phyloP scores from a whole-genome alignment of 306 rosid genomes.

The Acacia confusa region DNA sequence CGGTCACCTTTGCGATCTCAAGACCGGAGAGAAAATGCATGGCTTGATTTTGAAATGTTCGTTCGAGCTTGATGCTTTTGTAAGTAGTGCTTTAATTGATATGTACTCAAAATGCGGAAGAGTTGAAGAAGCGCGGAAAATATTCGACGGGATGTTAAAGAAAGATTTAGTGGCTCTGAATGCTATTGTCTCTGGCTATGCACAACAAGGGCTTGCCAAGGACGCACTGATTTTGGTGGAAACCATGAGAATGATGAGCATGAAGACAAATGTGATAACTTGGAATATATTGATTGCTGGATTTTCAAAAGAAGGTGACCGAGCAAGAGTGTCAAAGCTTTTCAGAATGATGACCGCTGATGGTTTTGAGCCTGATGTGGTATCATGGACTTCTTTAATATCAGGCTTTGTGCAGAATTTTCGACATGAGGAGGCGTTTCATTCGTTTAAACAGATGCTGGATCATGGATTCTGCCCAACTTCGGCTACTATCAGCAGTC shows the following conservation, averaged over 20 bases:
- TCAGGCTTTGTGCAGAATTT: slow-evolving; percentile 85
- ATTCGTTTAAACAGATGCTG: slow-evolving; percentile 62
- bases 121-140: slow-evolving; percentile 52
- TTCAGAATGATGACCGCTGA: slow-evolving; percentile 53
- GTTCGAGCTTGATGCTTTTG: slow-evolving; percentile 62
- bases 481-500: slow-evolving; percentile 73
- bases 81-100: slow-evolving; percentile 62
- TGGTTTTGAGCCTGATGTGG: slow-evolving; percentile 72
- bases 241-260: slow-evolving; percentile 45
- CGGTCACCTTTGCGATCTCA: slow-evolving; percentile 52
- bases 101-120: slow-evolving; percentile 70
- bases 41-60: slow-evolving; percentile 53
- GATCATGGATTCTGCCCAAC: slow-evolving; percentile 60
- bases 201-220: slow-evolving; percentile 54
- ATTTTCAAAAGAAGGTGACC: slow-evolving; percentile 70
- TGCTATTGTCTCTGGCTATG: slow-evolving; percentile 76
- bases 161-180: slow-evolving; percentile 81
- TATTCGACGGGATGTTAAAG: slow-evolving; percentile 58
- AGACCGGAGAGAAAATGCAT: slow-evolving; percentile 60
- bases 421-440: slow-evolving; percentile 60
- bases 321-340: slow-evolving; percentile 47
- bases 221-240: slow-evolving; percentile 62
- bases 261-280: slow-evolving; percentile 67
- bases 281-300: slow-evolving; percentile 83
- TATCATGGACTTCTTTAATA: slow-evolving; percentile 83